These are phyloP conservation scores for Neobulgaria alba DNA, from an alignment of 2,329 filamentous ascomycete genomes.

Conservation along the genomic window DNA sequence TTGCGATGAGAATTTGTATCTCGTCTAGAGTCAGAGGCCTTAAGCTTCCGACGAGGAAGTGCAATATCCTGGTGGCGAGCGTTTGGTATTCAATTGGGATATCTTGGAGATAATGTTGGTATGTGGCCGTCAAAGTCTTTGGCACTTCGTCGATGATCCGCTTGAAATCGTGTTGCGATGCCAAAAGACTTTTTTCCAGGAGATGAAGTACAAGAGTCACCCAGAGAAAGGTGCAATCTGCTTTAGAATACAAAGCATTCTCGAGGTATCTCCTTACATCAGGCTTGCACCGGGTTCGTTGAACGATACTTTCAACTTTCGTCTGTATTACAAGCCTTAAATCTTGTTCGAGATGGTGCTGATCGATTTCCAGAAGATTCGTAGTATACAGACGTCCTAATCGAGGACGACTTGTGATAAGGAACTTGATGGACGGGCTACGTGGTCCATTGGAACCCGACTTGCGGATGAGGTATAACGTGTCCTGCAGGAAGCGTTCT, in stretches of 20 bases:
- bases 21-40: conserved; percentile 30
- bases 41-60: conserved; percentile 29
- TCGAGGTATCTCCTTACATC: conserved; percentile 17
- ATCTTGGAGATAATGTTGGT: conserved; percentile 25
- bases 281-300: background rate
- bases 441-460: no score
- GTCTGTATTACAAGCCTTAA: background rate
- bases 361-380: background rate
- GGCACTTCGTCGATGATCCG: conserved; percentile 29
- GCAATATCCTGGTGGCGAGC: conserved; percentile 26
- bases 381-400: background rate
- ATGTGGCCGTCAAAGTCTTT: conserved; percentile 25
- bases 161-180: conserved; percentile 23
- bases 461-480: no score
- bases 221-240: conserved; percentile 33
- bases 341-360: background rate
- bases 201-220: conserved; percentile 30
- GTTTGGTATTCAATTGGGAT: conserved; percentile 23
- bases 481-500: conserved; percentile 28
- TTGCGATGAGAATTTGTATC: conserved; percentile 29
- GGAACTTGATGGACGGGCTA: background rate
- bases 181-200: conserved; percentile 25
- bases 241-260: conserved; percentile 25
- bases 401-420: background rate
- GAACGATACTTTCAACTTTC: background rate